A percentile compares a stretch with the other conserved stretches of the same genome.
Conservation (phyloP, 2,329 filamentous ascomycete genomes). For the Metarhizium humberi region DNA sequence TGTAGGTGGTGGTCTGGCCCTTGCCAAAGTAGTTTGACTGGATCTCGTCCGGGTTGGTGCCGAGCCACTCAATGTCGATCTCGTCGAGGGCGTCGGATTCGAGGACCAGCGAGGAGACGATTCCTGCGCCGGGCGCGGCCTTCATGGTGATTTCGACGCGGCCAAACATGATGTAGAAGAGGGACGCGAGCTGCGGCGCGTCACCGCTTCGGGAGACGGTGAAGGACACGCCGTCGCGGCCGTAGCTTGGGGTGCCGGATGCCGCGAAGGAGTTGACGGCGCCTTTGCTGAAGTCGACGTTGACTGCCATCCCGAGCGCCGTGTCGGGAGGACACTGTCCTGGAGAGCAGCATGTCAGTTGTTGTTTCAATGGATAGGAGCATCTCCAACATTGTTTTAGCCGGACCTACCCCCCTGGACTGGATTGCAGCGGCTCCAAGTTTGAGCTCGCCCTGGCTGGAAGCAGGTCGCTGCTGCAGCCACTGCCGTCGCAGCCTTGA, state of each 20-base stretch:
- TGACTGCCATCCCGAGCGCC: slow-evolving; percentile 73
- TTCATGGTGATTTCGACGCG: slow-evolving; percentile 79
- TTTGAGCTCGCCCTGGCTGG: slow-evolving; percentile 25
- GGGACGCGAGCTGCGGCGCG: slow-evolving; percentile 73
- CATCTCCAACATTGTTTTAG: background rate
- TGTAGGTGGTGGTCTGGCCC: slow-evolving; percentile 74
- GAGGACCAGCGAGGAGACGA: slow-evolving; percentile 86
- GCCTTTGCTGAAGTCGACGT: slow-evolving; percentile 75
- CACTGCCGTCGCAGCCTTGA: slow-evolving; percentile 1
- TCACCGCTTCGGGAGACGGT: slow-evolving; percentile 72
- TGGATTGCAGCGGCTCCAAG: slow-evolving; percentile 31
- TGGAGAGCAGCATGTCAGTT: slow-evolving; percentile 10
- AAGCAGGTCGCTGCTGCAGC: background rate
- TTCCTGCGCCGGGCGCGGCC: slow-evolving; percentile 78
- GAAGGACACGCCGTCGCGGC: slow-evolving; percentile 68
- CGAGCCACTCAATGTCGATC: slow-evolving; percentile 96
- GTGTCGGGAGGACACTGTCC: slow-evolving; percentile 64
- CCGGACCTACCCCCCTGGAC: slow-evolving; percentile 22
- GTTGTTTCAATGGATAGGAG: background rate
- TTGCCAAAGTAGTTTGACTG: slow-evolving; percentile 98
- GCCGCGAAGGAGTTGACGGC: slow-evolving; percentile 69
- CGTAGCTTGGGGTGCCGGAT: slow-evolving; percentile 63
- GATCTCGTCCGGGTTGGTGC: slow-evolving; percentile 65
- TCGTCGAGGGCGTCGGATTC: slow-evolving; percentile 90
- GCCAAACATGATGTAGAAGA: slow-evolving; percentile 99